These are phyloP conservation scores for Vitis riparia DNA, from an alignment of 164 flowering plant genomes.

Conservation along the genomic window DNA sequence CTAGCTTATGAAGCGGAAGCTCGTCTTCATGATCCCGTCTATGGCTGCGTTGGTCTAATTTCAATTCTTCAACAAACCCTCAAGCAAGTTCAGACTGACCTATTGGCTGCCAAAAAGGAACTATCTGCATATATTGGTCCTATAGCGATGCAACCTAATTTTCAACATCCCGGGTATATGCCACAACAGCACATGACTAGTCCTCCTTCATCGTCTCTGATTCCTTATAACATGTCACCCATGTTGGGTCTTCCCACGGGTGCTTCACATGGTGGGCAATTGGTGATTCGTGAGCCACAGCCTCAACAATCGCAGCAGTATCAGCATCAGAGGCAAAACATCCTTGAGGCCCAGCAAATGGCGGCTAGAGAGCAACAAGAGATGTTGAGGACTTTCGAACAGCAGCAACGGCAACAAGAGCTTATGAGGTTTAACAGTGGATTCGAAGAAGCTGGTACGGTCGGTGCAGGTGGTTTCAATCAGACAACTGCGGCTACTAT, in stretches of 20 bases:
- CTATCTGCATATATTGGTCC: constrained; percentile 42
- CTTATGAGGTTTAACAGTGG: constrained; percentile 27
- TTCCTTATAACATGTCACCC: constrained; percentile 13
- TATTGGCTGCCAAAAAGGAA: constrained; percentile 41
- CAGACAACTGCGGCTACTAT: constrained; percentile 9
- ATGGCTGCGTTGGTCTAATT: constrained; percentile 52
- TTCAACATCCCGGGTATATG: constrained; percentile 10
- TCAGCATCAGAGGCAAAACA: constrained; percentile 30
- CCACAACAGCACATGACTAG: constrained; percentile 14
- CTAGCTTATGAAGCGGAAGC: constrained; percentile 42
- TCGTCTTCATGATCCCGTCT: constrained; percentile 42
- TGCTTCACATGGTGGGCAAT: constrained; percentile 2
- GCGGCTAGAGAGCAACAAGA: constrained; percentile 42
- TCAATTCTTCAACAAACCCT: constrained; percentile 46
- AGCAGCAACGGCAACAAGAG: constrained; percentile 25
- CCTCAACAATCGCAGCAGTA: constrained; percentile 14
- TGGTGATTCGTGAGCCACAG: constrained; percentile 14
- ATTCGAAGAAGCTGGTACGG: constrained; percentile 13
- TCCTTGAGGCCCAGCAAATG: constrained; percentile 40
- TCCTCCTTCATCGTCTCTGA: constrained; percentile 10
- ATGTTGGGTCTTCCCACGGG: constrained; percentile 28
- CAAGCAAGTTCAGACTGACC: constrained; percentile 30
- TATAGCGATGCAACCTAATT: constrained; percentile 31
- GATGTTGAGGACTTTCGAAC: constrained; percentile 33
- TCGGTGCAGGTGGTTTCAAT: constrained; percentile 22